Evolutionary conservation across 257 asterid species (phyloP).

Genomic region (Nicotiana noctiflora): DNA sequence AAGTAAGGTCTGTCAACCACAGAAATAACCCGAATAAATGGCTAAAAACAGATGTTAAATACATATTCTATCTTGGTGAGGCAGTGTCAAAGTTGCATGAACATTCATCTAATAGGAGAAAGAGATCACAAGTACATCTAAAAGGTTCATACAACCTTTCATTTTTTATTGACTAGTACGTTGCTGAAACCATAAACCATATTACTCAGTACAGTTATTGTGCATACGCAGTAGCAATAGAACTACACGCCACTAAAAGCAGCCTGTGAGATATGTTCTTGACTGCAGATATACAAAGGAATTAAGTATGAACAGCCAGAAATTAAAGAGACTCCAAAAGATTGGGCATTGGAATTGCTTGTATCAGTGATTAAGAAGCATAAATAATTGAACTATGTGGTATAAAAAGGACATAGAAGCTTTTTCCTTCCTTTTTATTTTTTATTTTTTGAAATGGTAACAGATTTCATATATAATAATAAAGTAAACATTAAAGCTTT

Average conservation of each 20-base stretch:
- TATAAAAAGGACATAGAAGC: not conserved
- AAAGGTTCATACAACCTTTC: not conserved
- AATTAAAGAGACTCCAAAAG: not conserved
- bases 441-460: too few relatives aligned
- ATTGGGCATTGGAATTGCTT: not conserved
- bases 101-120: not conserved
- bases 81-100: not conserved
- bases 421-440: not conserved
- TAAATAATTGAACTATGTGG: not conserved
- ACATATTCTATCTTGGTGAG: not conserved
- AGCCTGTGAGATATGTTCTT: not conserved
- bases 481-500: not conserved
- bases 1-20: slow-evolving; percentile 51
- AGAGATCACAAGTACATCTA: not conserved
- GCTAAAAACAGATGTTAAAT: not conserved
- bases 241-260: not conserved
- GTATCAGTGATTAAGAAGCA: not conserved
- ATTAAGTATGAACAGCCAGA: not conserved
- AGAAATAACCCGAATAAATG: slow-evolving; percentile 3
- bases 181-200: slow-evolving; percentile 2
- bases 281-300: not conserved
- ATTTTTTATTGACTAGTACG: not conserved
- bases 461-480: too few relatives aligned
- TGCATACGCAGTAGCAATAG: not conserved
- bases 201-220: not conserved